These are phyloP conservation scores for Tilletia setariae DNA, from an alignment of 1,284 basidiomycete genomes.

Conservation along the genomic window DNA sequence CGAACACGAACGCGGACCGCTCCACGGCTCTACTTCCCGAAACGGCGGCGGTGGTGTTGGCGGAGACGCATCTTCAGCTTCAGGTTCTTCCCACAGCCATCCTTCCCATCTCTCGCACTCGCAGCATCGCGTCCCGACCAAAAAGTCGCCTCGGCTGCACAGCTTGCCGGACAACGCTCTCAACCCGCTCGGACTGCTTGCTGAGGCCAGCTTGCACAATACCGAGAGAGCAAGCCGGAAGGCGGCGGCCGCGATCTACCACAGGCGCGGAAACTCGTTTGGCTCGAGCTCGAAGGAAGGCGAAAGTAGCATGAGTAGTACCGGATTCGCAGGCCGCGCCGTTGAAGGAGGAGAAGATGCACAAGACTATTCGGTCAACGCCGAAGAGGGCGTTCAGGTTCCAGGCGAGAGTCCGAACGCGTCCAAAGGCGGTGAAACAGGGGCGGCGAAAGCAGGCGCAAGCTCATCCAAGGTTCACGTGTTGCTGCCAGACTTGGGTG, in stretches of 20 bases:
- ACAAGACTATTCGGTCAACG: background rate
- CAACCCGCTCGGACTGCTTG: constrained; percentile 53
- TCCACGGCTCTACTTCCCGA: background rate
- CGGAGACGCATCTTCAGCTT: background rate
- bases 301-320: background rate
- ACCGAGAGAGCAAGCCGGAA: background rate
- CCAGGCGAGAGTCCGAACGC: background rate
- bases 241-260: constrained; percentile 19
- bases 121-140: background rate
- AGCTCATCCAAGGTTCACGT: background rate
- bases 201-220: constrained; percentile 53
- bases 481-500: background rate
- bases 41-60: background rate
- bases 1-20: background rate
- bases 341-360: background rate
- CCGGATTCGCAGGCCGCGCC: too few species aligned
- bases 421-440: background rate
- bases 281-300: background rate
- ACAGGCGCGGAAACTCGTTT: background rate
- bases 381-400: background rate
- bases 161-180: constrained; percentile 57
- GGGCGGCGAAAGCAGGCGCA: background rate
- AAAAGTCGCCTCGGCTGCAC: constrained; percentile 66
- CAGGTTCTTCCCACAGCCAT: background rate
- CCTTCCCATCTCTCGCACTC: background rate